A percentile compares a stretch with the other conserved stretches of the same genome.
Evolutionary conservation across 208 protist species (phyloP).

Genomic region (Angomonas ambiguus): DNA sequence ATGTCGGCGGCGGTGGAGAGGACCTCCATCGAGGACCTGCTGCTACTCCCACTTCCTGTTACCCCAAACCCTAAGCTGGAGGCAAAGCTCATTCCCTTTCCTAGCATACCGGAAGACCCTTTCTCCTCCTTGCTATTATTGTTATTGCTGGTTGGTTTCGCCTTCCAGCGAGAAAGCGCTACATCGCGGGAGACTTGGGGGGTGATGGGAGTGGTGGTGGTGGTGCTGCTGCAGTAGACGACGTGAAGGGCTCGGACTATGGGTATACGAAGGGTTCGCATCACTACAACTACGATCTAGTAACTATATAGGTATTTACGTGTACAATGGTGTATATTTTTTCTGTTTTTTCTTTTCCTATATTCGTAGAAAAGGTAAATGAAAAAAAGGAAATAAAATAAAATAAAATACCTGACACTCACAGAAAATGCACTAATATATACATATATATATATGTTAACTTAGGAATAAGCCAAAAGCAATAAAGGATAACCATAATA

Average conservation of each 20-base stretch:
- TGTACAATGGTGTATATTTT: too few species aligned
- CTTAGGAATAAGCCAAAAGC: too few species aligned
- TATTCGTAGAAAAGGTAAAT: background rate
- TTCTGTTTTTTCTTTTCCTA: background rate
- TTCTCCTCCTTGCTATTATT: background rate
- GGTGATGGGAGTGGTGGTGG: slow-evolving; percentile 1
- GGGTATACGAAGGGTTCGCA: background rate
- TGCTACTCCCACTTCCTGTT: background rate
- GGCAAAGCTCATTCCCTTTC: slow-evolving; percentile 73
- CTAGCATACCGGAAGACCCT: slow-evolving; percentile 12
- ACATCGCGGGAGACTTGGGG: slow-evolving; percentile 1
- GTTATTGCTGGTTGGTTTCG: slow-evolving; percentile 8
- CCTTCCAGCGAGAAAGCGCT: slow-evolving; percentile 52
- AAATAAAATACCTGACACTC: background rate
- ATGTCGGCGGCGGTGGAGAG: slow-evolving; percentile 39
- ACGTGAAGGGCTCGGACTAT: background rate
- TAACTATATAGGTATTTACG: too few species aligned
- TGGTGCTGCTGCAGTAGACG: background rate
- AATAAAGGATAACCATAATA: too few species aligned
- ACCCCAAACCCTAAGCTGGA: slow-evolving; percentile 26
- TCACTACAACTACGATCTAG: too few species aligned
- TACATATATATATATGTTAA: too few species aligned
- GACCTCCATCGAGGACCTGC: slow-evolving; percentile 1
- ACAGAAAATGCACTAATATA: background rate
- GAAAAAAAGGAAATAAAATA: background rate